Base-by-base conservation (phyloP, 345 rosid genomes). In the Isatis tinctoria region DNA sequence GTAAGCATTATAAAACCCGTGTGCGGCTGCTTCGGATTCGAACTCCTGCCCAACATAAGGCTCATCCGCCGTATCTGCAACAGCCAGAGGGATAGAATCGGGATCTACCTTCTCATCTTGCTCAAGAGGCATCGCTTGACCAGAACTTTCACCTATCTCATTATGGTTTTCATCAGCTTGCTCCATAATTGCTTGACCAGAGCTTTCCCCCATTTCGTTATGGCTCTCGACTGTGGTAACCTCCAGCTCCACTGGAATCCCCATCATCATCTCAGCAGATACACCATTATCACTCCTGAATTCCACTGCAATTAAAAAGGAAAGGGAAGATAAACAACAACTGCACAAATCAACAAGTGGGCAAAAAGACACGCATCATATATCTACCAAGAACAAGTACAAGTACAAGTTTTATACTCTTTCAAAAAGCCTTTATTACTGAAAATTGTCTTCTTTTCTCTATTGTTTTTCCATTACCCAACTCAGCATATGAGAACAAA, bases 21-120 rank as follows among this genome's bases (percentile, higher is more conserved):
- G 98, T 0, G 96, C 99, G 0, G 96, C 96, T 64, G 91, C 89
- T 81, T 92, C 99, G 6, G 99, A 86, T 11, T 95, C 98, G 66
- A 95, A 95, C 59, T 95, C 98, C 74, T 84, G 96, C 12, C 99
- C 99, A 51, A 87, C 81, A 37, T 63, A 88, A 11, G 97, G 99
- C 82, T 92, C 98, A 61, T 83, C 93, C 12, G 79, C 28, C 43
- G 76, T 69, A 35, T 76, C 62, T 8, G 84, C 81, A 66, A 83
- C 64, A 20, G 58, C 75, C 20, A 72, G 70, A 10, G 84, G 81
- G 35, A 85, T 74, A 8, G 79, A 82, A 53, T 80, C 88, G 8
- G 64, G 80, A 76, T 85, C 84, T 41, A 83, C 70, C 71, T 92
- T 89, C 74, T 73, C 83, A 69, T 76, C 80, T 76, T 85, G 81